Conservation (phyloP, 1,139 yeast genomes). For the Hemisphaericaspora lyxosophila region DNA sequence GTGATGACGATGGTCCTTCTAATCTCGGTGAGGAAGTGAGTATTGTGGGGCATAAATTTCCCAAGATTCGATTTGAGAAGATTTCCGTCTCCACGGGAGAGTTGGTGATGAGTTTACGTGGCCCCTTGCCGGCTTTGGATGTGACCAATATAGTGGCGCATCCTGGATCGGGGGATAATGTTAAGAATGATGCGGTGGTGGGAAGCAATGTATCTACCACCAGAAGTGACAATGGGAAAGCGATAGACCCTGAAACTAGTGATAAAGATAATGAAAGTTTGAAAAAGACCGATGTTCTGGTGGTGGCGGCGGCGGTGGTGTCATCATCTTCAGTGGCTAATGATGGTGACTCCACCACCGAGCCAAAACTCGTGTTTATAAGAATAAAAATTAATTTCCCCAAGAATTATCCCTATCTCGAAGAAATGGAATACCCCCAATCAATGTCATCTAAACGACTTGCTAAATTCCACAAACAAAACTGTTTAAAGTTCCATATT, state of each 20-base stretch:
- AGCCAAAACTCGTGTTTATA: conserved; percentile 64
- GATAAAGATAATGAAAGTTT: conserved; percentile 8
- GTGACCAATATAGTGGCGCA: too few species aligned
- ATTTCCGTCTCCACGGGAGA: conserved; percentile 87
- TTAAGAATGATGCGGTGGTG: conserved; percentile 5
- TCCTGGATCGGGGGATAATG: too few species aligned
- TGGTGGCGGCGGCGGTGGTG: background rate
- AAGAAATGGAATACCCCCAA: conserved; percentile 38
- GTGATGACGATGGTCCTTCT: conserved; percentile 52
- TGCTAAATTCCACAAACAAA: conserved; percentile 23
- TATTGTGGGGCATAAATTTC: conserved; percentile 85
- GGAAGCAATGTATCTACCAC: too few species aligned
- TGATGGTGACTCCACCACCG: conserved; percentile 18
- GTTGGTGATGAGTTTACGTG: conserved; percentile 69
- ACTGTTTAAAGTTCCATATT: conserved; percentile 50
- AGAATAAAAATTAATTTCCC: conserved; percentile 73
- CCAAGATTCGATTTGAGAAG: conserved; percentile 80
- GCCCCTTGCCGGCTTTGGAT: conserved; percentile 56
- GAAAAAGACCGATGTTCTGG: background rate
- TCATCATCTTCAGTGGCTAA: too few species aligned
- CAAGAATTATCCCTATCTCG: conserved; percentile 60
- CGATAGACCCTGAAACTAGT: background rate
- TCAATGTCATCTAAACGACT: conserved; percentile 20
- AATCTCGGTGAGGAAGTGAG: conserved; percentile 91
- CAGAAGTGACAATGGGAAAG: conserved; percentile 9